These are phyloP conservation scores for Filosporella fistucella DNA, from an alignment of 495 filamentous ascomycete species.

Conservation along the genomic window DNA sequence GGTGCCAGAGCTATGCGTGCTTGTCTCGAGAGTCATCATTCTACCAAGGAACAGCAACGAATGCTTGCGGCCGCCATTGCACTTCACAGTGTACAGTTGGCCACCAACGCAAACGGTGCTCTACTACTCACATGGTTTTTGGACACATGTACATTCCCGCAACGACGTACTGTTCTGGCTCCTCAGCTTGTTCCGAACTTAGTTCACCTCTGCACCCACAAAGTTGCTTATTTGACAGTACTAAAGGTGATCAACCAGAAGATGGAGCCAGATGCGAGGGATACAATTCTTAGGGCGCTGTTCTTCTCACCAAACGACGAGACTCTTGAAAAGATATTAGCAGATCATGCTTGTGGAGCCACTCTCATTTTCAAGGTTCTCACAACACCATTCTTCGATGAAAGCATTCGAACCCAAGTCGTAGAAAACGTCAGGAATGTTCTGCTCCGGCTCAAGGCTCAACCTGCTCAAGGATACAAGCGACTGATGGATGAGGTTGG, in stretches of 20 bases:
- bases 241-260: conserved; percentile 98
- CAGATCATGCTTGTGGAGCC: conserved; percentile 86
- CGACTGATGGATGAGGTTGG: conserved; percentile 91
- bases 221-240: conserved; percentile 96
- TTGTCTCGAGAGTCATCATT: conserved; percentile 92
- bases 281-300: conserved; percentile 83
- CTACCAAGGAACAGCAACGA: conserved; percentile 91
- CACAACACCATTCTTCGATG: conserved; percentile 96
- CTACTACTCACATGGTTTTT: conserved; percentile 96
- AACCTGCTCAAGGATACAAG: conserved; percentile 95
- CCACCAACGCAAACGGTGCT: conserved; percentile 94
- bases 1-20: conserved; percentile 95
- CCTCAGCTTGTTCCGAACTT: conserved; percentile 91
- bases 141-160: conserved; percentile 94
- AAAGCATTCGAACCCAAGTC: conserved; percentile 79
- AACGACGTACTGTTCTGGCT: conserved; percentile 85
- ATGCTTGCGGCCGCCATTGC: conserved; percentile 94
- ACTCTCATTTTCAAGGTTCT: conserved; percentile 97
- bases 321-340: conserved; percentile 83
- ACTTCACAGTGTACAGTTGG: conserved; percentile 91
- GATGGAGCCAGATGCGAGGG: conserved; percentile 89
- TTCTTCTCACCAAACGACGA: conserved; percentile 93
- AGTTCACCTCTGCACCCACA: conserved; percentile 97
- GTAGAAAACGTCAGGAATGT: conserved; percentile 89
- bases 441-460: conserved; percentile 82